Percentiles rank a stretch among this genome's conserved stretches.
These are phyloP conservation scores for Mortierella sp. DNA, from an alignment of 371 early-diverging fungal genomes.

Conservation along the genomic window DNA sequence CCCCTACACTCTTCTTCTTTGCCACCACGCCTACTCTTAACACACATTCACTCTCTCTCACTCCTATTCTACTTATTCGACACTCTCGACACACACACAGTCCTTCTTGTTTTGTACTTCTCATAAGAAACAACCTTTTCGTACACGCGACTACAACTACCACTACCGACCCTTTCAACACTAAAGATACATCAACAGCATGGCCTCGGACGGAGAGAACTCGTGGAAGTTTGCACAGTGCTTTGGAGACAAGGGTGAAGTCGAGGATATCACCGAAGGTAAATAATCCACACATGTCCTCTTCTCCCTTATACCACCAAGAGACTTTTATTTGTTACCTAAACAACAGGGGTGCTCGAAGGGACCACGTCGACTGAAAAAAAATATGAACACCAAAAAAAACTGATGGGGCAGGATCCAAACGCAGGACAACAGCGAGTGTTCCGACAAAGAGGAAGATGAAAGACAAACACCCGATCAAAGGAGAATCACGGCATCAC, in stretches of 20 bases:
- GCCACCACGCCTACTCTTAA: neutral
- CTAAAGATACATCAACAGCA: slow-evolving; percentile 1
- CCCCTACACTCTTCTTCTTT: neutral
- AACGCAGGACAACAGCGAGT: neutral
- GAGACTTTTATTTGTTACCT: no score
- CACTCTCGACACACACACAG: neutral
- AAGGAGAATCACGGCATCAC: no score
- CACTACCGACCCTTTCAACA: neutral
- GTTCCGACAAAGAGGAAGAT: neutral
- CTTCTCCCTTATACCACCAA: no score
- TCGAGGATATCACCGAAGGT: slow-evolving; percentile 98
- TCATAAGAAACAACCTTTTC: no score
- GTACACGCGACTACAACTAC: neutral
- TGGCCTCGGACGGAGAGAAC: slow-evolving; percentile 65
- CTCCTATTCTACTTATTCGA: neutral
- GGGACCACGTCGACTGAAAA: no score
- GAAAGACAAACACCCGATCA: neutral
- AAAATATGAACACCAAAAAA: neutral
- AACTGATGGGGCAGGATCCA: neutral
- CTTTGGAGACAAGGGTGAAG: slow-evolving; percentile 98
- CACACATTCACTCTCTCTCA: neutral
- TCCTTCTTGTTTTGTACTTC: neutral
- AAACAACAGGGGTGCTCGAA: no score
- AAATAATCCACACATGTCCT: slow-evolving; percentile 22
- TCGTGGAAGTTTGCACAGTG: slow-evolving; percentile 97